Conservation (phyloP, 805 yeast genomes). For the Candida michaelii region DNA sequence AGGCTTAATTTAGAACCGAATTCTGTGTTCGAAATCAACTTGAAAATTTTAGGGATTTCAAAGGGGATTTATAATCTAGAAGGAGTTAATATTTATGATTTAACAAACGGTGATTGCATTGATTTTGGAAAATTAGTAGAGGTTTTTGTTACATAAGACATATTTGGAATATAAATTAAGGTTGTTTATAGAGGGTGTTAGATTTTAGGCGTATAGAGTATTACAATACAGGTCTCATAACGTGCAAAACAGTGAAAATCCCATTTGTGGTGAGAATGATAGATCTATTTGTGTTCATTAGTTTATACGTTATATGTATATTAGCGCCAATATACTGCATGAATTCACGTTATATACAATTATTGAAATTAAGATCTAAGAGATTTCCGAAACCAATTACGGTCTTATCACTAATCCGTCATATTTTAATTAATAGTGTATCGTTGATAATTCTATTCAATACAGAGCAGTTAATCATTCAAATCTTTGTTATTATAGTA, state of each 20-base stretch:
- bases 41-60: slow-evolving; percentile 59
- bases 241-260: no score
- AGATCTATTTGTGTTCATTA: background rate
- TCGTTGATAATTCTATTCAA: slow-evolving; percentile 2
- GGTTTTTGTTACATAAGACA: slow-evolving; percentile 48
- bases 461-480: background rate
- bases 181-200: no score
- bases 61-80: slow-evolving; percentile 64
- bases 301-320: background rate
- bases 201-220: no score
- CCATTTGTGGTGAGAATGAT: background rate
- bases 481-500: background rate
- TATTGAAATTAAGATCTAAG: background rate
- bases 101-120: slow-evolving; percentile 61
- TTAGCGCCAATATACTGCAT: slow-evolving; percentile 3
- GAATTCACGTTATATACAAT: background rate
- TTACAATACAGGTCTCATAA: no score
- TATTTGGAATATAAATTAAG: no score
- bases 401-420: slow-evolving; percentile 1
- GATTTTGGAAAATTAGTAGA: slow-evolving; percentile 72
- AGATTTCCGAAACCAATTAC: background rate
- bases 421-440: slow-evolving; percentile 2
- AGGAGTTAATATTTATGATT: slow-evolving; percentile 66
- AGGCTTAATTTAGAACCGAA: slow-evolving; percentile 61
- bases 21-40: slow-evolving; percentile 61